Percentiles rank a stretch among this genome's conserved stretches.
phyloP scores from a whole-genome alignment of 441 rosid species.

The Bocquillonia castaneifolia region DNA sequence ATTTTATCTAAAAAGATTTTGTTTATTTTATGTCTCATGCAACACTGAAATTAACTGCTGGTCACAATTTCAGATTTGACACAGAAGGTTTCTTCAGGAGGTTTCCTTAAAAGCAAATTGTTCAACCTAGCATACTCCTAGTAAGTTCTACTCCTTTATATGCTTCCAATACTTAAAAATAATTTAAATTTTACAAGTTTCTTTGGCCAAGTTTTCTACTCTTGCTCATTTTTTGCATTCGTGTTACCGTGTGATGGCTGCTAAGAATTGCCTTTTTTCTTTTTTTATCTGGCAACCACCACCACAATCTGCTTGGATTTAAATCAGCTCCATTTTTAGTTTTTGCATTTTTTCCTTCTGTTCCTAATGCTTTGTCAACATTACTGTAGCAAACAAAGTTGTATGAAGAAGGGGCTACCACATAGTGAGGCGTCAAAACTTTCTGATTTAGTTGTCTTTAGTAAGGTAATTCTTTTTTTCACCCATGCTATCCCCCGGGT shows the following conservation, averaged over 20 bases:
- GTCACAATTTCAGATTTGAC: constrained; percentile 52
- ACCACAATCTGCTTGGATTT: neutral
- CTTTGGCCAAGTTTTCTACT: neutral
- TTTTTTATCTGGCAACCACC: neutral
- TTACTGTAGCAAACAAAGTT: constrained; percentile 54
- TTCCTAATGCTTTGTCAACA: neutral
- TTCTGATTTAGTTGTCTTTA: constrained; percentile 81
- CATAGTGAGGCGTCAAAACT: constrained; percentile 75
- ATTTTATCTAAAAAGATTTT: neutral
- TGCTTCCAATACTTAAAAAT: neutral
- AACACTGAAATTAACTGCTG: constrained; percentile 13
- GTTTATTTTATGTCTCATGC: neutral
- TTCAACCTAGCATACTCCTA: constrained; percentile 67
- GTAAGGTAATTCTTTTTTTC: constrained; percentile 46
- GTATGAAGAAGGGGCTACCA: constrained; percentile 58
- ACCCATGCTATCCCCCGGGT: too few relatives aligned
- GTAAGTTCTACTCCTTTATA: constrained; percentile 44
- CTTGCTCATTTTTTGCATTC: neutral
- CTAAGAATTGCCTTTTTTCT: too few relatives aligned
- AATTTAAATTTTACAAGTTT: neutral
- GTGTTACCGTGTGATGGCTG: neutral
- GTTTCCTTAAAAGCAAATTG: constrained; percentile 52
- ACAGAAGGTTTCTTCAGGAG: constrained; percentile 65
- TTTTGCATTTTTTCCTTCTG: constrained; percentile 9
- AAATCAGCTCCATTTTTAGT: neutral